Conservation (phyloP, 805 yeast species). For the Candida golubevii region DNA sequence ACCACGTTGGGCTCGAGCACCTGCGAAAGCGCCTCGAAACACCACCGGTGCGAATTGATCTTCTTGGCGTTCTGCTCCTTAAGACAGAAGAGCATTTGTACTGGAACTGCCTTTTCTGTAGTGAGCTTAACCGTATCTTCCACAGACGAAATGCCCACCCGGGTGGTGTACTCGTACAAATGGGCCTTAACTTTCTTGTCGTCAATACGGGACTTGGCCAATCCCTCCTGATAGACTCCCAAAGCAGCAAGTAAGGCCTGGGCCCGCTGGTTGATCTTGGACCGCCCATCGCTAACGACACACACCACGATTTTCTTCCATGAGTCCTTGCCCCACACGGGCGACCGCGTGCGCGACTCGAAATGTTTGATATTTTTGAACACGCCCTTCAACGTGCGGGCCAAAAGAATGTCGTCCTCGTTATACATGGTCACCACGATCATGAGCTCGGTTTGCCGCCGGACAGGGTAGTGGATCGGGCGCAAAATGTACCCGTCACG, state of each 20-base stretch:
- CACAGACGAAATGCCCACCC: conserved; percentile 48
- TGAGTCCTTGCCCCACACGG: conserved; percentile 46
- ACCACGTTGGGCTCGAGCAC: conserved; percentile 56
- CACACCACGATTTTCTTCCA: conserved; percentile 64
- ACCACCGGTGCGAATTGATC: conserved; percentile 66
- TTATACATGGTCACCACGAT: conserved; percentile 64
- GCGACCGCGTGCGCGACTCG: conserved; percentile 41
- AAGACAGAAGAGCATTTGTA: conserved; percentile 56
- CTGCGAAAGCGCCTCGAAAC: conserved; percentile 60
- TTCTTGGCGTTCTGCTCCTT: conserved; percentile 62
- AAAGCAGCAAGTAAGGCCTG: conserved; percentile 61
- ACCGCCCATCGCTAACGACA: conserved; percentile 61
- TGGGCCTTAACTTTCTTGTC: conserved; percentile 61
- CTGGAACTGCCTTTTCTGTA: conserved; percentile 55
- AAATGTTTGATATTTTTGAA: conserved; percentile 62
- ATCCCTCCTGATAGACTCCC: conserved; percentile 64
- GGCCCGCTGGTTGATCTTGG: conserved; percentile 59
- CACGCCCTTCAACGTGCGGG: conserved; percentile 59
- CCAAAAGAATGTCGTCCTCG: conserved; percentile 59
- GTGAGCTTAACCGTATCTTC: conserved; percentile 49
- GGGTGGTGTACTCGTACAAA: conserved; percentile 62
- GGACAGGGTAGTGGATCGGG: conserved; percentile 48
- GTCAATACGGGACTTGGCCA: conserved; percentile 56
- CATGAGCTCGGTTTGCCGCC: conserved; percentile 56
- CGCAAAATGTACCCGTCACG: conserved; percentile 54